These are phyloP conservation scores for Penicillium sp. DNA, from an alignment of 2,329 filamentous ascomycete species.

Conservation along the genomic window DNA sequence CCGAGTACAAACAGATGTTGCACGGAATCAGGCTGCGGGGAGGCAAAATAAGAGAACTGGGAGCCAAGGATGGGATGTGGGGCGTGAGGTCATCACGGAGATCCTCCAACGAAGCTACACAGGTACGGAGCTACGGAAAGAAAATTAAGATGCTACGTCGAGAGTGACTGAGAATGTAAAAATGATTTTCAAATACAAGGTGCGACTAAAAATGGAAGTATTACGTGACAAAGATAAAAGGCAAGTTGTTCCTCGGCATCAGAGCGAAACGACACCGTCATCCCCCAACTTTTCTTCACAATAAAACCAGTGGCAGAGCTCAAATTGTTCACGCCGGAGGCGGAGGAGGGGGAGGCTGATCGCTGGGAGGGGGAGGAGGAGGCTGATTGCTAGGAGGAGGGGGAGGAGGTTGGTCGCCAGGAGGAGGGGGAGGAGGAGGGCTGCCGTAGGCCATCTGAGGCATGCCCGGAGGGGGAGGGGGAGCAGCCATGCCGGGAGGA, in stretches of 20 bases:
- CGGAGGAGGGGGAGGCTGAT: slow-evolving; percentile 62
- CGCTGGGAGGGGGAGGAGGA: slow-evolving; percentile 50
- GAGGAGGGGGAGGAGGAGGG: slow-evolving; percentile 42
- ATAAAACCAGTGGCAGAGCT: background rate
- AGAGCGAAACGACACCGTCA: background rate
- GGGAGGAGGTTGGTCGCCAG: background rate
- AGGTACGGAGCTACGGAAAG: background rate
- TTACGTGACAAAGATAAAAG: background rate
- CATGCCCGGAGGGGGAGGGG: slow-evolving; percentile 49
- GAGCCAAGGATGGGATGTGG: slow-evolving; percentile 10
- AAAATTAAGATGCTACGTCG: background rate
- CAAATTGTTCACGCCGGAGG: slow-evolving; percentile 42
- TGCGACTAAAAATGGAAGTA: background rate
- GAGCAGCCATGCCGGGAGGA: slow-evolving; percentile 49
- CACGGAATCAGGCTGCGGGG: slow-evolving; percentile 12
- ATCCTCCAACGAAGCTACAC: background rate
- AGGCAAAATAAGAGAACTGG: slow-evolving; percentile 11
- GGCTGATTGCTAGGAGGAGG: slow-evolving; percentile 35
- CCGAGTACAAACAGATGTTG: background rate
- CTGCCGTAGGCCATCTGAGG: slow-evolving; percentile 40
- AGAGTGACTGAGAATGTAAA: background rate
- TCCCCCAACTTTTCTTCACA: background rate
- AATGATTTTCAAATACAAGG: background rate
- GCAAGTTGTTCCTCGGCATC: background rate
- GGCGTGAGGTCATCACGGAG: slow-evolving; percentile 11